Percentiles rank a stretch among this genome's conserved stretches.
Evolutionary conservation across 192 early-diverging fungal genomes (phyloP).

Genomic region (Coemansia sp.): DNA sequence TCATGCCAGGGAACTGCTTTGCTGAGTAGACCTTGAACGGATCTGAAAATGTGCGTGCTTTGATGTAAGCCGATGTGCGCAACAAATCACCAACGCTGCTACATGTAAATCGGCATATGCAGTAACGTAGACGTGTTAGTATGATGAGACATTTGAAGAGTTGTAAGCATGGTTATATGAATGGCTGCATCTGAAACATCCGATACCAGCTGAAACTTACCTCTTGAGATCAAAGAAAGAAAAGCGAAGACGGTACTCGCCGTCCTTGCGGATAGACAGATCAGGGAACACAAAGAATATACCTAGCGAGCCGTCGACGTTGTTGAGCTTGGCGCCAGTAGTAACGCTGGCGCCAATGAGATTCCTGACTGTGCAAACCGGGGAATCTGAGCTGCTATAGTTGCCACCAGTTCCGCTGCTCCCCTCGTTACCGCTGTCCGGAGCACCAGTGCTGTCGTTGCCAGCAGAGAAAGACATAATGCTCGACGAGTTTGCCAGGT

Average conservation of each 20-base stretch:
- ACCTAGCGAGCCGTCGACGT: conserved; percentile 58
- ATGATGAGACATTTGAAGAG: too few relatives aligned
- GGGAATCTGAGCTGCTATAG: not conserved
- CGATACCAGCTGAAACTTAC: too few relatives aligned
- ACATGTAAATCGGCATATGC: not conserved
- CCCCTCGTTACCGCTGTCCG: conserved; percentile 3
- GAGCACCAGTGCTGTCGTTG: conserved; percentile 1
- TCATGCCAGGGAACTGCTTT: conserved; percentile 78
- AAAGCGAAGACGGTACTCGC: conserved; percentile 62
- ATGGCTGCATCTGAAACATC: too few relatives aligned
- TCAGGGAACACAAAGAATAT: conserved; percentile 81
- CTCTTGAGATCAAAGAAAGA: conserved; percentile 61
- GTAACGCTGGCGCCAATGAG: conserved; percentile 65
- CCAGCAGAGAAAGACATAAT: conserved; percentile 44
- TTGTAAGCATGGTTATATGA: too few relatives aligned
- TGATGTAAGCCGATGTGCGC: conserved; percentile 51
- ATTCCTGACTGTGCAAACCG: conserved; percentile 45
- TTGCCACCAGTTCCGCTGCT: conserved; percentile 7
- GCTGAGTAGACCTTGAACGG: conserved; percentile 69
- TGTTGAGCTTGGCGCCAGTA: conserved; percentile 58
- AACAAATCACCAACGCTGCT: conserved; percentile 47
- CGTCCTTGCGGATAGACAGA: conserved; percentile 71
- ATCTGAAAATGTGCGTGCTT: conserved; percentile 60
- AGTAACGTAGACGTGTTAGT: conserved; percentile 9
- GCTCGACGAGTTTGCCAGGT: conserved; percentile 29